These are phyloP conservation scores for Conticribra guillardii DNA, from an alignment of 108 stramenopile species.

Conservation along the genomic window DNA sequence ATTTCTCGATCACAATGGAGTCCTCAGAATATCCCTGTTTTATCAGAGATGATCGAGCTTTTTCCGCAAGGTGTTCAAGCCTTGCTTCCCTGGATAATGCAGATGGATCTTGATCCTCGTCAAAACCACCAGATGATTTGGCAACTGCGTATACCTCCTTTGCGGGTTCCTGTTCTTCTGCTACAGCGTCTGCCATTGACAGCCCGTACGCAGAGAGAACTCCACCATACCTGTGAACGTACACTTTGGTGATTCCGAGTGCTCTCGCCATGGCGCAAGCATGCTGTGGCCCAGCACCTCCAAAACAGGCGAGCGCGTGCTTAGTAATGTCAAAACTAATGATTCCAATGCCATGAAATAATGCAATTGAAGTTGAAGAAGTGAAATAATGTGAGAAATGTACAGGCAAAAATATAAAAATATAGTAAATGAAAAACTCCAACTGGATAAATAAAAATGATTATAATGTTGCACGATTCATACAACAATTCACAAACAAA, in stretches of 20 bases:
- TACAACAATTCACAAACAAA: too few species aligned
- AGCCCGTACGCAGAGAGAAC: slow-evolving; percentile 97
- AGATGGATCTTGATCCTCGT: slow-evolving; percentile 42
- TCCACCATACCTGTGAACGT: slow-evolving; percentile 95
- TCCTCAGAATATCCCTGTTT: slow-evolving; percentile 82
- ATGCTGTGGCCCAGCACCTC: slow-evolving; percentile 99
- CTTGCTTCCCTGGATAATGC: slow-evolving; percentile 61
- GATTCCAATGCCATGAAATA: background rate
- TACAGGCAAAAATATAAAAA: too few species aligned
- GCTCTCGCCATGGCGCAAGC: slow-evolving; percentile 94
- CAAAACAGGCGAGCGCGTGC: slow-evolving; percentile 94
- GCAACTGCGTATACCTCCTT: slow-evolving; percentile 61
- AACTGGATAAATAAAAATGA: too few species aligned
- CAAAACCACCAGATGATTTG: slow-evolving; percentile 37
- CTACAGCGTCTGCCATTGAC: slow-evolving; percentile 92
- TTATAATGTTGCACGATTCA: too few species aligned
- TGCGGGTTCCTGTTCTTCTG: slow-evolving; percentile 94
- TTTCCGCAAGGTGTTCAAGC: slow-evolving; percentile 61
- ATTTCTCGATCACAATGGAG: slow-evolving; percentile 71
- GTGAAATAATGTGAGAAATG: too few species aligned
- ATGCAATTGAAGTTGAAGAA: background rate
- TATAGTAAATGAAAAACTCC: too few species aligned
- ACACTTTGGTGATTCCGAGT: slow-evolving; percentile 91
- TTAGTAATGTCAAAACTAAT: slow-evolving; percentile 83
- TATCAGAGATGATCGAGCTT: slow-evolving; percentile 62